Base-by-base conservation (phyloP, 495 filamentous ascomycete species). In the Aspergillus carlsbadensis region DNA sequence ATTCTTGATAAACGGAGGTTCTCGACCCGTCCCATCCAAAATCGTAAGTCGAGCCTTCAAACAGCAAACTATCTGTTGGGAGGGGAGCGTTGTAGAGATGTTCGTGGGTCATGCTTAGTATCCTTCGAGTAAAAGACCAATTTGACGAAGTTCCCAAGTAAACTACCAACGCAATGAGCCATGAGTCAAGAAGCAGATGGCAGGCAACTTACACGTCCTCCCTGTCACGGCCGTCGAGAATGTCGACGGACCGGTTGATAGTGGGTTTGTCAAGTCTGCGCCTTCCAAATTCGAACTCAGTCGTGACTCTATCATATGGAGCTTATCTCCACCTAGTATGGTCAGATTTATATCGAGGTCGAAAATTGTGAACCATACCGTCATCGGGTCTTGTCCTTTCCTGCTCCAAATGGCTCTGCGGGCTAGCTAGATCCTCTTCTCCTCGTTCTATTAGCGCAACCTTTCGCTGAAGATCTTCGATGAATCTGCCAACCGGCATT, bases 141-240 rank as follows among this genome's bases (percentile, higher is more conserved):
- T 77, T 77, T 2, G 75, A 78, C 2, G 75, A 75, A 18, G 71
- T 71, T 54, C 73, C 75, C 43, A 78, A 56, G 40, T 75, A 78
- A 51, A 70, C 73, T 76, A 29, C 26, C 26, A 29, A 29, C 26
- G 26, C 26, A 29, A 29, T 29, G 26, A 29, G 26, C 26, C 8
- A 29, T 29, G 26, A 4, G 26, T 29, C 26, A 8, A 29, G 26
- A 8, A 29, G 26, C 26, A 29, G 26, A 29, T 4, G 26, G 26
- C 4, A 29, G 26, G 26, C 26, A 29, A 34, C 59, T 48, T 54
- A 74, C 69, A 75, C 15, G 65, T 68, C 31, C 67, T 57, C 7
- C 69, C 69, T 52, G 44, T 47, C 14, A 62, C 65, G 15, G 63
- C 63, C 6, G 70, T 65, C 15, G 66, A 36, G 73, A 75, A 2